phyloP scores from a whole-genome alignment of 1,284 basidiomycete species.

The Cutaneotrichosporon curvatum region DNA sequence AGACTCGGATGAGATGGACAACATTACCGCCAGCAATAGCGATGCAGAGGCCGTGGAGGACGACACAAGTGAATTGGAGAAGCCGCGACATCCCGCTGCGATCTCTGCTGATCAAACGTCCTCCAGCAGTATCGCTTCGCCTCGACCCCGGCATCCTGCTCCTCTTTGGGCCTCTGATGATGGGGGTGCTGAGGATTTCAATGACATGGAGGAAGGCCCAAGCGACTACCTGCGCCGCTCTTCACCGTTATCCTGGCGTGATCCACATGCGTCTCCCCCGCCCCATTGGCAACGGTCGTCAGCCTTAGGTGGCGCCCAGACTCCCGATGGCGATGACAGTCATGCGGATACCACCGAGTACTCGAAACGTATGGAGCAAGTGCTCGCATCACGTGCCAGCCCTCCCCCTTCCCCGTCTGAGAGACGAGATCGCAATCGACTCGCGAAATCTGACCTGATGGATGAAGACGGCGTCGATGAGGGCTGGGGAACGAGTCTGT shows the following conservation, averaged over 20 bases:
- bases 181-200: conserved; percentile 2
- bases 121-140: too few relatives aligned
- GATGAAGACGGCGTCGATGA: conserved; percentile 5
- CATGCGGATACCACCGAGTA: conserved; percentile 14
- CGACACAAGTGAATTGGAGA: neutral
- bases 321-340: conserved; percentile 6
- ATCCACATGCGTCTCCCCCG: too few relatives aligned
- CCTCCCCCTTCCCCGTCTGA: conserved; percentile 8
- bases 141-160: too few relatives aligned
- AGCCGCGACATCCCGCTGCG: neutral
- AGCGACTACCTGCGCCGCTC: conserved; percentile 21
- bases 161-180: too few relatives aligned
- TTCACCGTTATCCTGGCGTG: too few relatives aligned
- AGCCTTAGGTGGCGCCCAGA: neutral
- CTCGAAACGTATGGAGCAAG: conserved; percentile 15
- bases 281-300: neutral
- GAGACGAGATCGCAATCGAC: conserved; percentile 1
- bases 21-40: too few relatives aligned
- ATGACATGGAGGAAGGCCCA: conserved; percentile 12
- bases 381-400: conserved; percentile 8
- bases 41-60: neutral
- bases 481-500: conserved; percentile 20
- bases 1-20: too few relatives aligned
- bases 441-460: neutral
- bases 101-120: neutral